Conservation (phyloP, 257 asterid genomes). For the Linderniella brevidens region DNA sequence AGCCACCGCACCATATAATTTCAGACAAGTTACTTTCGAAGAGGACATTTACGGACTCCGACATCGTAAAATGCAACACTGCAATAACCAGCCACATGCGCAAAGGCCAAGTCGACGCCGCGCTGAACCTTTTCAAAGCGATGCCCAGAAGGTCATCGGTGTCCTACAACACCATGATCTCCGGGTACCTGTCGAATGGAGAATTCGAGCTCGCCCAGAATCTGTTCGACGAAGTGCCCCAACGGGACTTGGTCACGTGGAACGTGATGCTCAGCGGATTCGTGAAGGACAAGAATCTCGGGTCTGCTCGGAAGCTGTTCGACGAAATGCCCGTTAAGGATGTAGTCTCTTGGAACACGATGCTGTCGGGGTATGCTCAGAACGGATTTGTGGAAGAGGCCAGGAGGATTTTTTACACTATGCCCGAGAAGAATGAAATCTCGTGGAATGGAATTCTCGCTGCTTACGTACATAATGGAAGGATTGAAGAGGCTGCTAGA, state of each 20-base stretch:
- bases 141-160: conserved; percentile 57
- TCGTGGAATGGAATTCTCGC: conserved; percentile 93
- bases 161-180: conserved; percentile 70
- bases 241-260: conserved; percentile 54
- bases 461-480: conserved; percentile 71
- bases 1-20: conserved; percentile 4
- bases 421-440: conserved; percentile 74
- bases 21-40: too few species aligned
- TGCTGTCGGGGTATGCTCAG: conserved; percentile 79
- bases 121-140: conserved; percentile 50
- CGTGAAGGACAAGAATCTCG: conserved; percentile 43
- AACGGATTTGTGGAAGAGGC: conserved; percentile 73
- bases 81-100: conserved; percentile 66
- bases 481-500: conserved; percentile 59
- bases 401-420: conserved; percentile 40
- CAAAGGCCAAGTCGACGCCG: conserved; percentile 41
- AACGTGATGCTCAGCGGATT: conserved; percentile 63
- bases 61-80: conserved; percentile 56
- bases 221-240: conserved; percentile 60
- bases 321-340: conserved; percentile 70
- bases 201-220: conserved; percentile 32
- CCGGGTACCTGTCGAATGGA: conserved; percentile 51
- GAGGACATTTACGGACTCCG: conserved; percentile 19
- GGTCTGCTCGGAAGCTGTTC: conserved; percentile 49
- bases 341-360: conserved; percentile 80